Base-by-base conservation (phyloP, 306 rosid genomes). In the Quercus engelmannii region DNA sequence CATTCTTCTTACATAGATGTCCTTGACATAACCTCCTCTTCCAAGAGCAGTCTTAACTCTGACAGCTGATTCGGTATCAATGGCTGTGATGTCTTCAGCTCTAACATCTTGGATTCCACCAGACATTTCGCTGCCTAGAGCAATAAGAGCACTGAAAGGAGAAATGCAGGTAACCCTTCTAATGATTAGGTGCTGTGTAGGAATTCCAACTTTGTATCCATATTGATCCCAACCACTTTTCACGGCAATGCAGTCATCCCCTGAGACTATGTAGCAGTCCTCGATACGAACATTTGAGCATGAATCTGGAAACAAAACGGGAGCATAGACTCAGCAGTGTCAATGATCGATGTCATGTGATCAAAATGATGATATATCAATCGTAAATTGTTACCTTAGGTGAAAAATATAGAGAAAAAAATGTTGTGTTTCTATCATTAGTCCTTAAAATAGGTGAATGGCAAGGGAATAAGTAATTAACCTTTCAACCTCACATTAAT, bases 81-180 rank as follows among this genome's bases (percentile, higher is more conserved):
- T 78, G 4, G 94, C 94, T 0, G 73, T 79, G 82, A 87, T 68
- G 78, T 89, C 86, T 75, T 94, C 97, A 10, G 61, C 84, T 59
- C 98, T 84, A 14, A 94, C 93, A 54, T 94, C 88, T 52, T 69
- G 41, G 57, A 94, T 88, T 19, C 97, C 97, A 13, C 98, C 96
- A 0, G 96, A 94, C 98, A 94, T 94, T 73, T 94, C 98, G 21
- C 97, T 94, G 0, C 96, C 98, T 21, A 92, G 83, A 0, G 98
- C 97, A 58, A 94, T 74, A 67, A 81, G 71, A 0, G 98, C 94
- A 25, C 96, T 88, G 25, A 85, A 78, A 0, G 92, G 93, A 3
- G 93, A 92, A 59, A 90, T 81, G 79, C 95, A 92, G 7, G 84
- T 84, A 20, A 92, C 77, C 43, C 90, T 83, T 58, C 86, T 84